Base-by-base conservation (phyloP, 148 eudicot species). In the Rhododendron henanense region DNA sequence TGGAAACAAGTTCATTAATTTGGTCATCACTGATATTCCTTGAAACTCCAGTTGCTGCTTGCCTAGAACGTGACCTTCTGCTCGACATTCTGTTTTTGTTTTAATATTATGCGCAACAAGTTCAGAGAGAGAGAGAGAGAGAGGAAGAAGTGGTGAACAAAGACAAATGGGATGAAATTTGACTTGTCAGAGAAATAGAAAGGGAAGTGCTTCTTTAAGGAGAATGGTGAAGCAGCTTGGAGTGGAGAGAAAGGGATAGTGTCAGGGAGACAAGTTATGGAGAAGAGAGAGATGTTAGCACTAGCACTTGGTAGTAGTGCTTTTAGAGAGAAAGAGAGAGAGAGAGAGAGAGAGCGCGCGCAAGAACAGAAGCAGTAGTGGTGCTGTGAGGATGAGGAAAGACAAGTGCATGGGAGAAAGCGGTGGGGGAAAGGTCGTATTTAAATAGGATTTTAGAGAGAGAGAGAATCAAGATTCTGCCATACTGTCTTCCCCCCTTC, bases 1-100 rank as follows among this genome's bases (percentile, higher is more conserved):
- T 93, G 86, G 93, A 88, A 81, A 94, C 93, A 82, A 94, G 97
- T 65, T 91, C 92, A 57, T 91, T 91, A 88, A 92, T 92, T 88
- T 92, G 94, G 65, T 92, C 94, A 57, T 92, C 94, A 6, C 87
- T 88, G 9, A 92, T 90, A 83, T 69, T 69, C 75, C 92, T 91
- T 1, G 93, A 91, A n/a, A 88, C 82, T 79, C 90, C 94, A 2
- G 89, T 73, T 83, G 90, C 90, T 5, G 90, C 41, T 85, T 92
- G 94, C 85, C 92, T 91, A 21, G 92, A 91, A 16, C 94, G 85
- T 74, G 92, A 91, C 78, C 94, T 90, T 88, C 92, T 88, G 89
- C 93, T 88, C 35, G 94, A 92, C 94, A 92, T 92, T 11, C 57
- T 90, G 45, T 16, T 23, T 67, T 2, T 75, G 61, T 16, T 69